Conservation (phyloP, 371 early-diverging fungal species). For the Rhizomucor miehei region DNA sequence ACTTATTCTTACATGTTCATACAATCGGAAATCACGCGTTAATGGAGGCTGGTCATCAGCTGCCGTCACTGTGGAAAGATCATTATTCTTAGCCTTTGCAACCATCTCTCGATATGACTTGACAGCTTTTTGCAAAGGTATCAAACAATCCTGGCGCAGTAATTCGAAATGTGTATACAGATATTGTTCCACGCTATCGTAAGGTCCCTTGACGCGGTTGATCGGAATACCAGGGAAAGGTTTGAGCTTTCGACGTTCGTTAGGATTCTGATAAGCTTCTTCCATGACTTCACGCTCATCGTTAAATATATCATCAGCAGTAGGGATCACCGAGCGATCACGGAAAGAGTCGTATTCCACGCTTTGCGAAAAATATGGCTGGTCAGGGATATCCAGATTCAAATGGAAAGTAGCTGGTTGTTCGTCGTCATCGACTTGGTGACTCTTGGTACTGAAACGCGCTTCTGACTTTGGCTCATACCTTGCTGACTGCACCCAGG, state of each 20-base stretch:
- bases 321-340: constrained; percentile 23
- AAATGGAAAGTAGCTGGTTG: constrained; percentile 11
- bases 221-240: constrained; percentile 48
- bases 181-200: constrained; percentile 54
- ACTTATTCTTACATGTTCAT: constrained; percentile 31
- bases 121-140: constrained; percentile 56
- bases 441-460: constrained; percentile 7
- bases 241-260: not conserved
- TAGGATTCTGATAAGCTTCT: not conserved
- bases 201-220: constrained; percentile 44
- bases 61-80: not conserved
- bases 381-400: constrained; percentile 29
- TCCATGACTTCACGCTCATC: constrained; percentile 1
- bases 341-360: constrained; percentile 26
- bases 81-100: not conserved
- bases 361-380: constrained; percentile 21
- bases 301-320: constrained; percentile 23
- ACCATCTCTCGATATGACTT: constrained; percentile 28
- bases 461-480: not conserved
- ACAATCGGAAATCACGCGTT: constrained; percentile 20
- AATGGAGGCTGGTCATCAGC: constrained; percentile 7
- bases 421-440: not conserved
- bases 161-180: constrained; percentile 64
- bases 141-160: constrained; percentile 60
- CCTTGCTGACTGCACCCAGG: constrained; percentile 3